phyloP scores from a whole-genome alignment of 2,329 filamentous ascomycete species.

The Pseudogymnoascus sp. region DNA sequence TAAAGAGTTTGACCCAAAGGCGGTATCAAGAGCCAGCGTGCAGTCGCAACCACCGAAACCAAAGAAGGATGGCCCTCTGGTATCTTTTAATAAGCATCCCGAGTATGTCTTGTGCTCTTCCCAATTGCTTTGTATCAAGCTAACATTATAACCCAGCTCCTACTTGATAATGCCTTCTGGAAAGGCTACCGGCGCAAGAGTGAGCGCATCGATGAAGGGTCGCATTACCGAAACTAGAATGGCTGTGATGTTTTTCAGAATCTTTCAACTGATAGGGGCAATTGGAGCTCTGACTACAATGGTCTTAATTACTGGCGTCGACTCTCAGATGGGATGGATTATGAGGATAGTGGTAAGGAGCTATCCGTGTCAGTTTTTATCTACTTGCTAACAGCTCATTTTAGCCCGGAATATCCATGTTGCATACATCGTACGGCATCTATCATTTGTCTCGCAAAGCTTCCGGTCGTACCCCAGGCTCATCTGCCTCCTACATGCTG shows the following conservation, averaged over 20 bases:
- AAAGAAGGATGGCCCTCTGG: conserved; percentile 65
- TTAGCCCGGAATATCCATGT: conserved; percentile 66
- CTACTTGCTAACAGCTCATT: conserved; percentile 19
- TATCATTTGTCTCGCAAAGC: conserved; percentile 70
- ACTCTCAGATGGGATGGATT: conserved; percentile 62
- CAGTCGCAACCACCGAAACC: conserved; percentile 52
- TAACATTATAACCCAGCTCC: conserved; percentile 29
- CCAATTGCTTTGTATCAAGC: not conserved
- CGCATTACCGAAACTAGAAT: conserved; percentile 63
- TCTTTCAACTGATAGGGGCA: conserved; percentile 60
- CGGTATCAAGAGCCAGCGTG: conserved; percentile 72
- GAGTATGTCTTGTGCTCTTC: conserved; percentile 50
- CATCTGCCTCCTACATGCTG: conserved; percentile 80
- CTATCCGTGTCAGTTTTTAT: not conserved
- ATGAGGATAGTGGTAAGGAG: conserved; percentile 64
- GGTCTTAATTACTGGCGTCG: conserved; percentile 65
- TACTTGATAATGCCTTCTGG: conserved; percentile 58
- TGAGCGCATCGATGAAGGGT: conserved; percentile 63
- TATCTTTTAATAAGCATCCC: conserved; percentile 79
- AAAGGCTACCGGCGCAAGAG: conserved; percentile 51
- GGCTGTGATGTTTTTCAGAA: conserved; percentile 60
- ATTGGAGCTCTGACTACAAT: conserved; percentile 66
- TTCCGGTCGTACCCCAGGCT: conserved; percentile 64
- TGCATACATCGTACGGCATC: conserved; percentile 68
- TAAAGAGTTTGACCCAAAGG: conserved; percentile 75